Conservation (phyloP, 176 grass and related monocot species). For the Coix lacrymajobi region DNA sequence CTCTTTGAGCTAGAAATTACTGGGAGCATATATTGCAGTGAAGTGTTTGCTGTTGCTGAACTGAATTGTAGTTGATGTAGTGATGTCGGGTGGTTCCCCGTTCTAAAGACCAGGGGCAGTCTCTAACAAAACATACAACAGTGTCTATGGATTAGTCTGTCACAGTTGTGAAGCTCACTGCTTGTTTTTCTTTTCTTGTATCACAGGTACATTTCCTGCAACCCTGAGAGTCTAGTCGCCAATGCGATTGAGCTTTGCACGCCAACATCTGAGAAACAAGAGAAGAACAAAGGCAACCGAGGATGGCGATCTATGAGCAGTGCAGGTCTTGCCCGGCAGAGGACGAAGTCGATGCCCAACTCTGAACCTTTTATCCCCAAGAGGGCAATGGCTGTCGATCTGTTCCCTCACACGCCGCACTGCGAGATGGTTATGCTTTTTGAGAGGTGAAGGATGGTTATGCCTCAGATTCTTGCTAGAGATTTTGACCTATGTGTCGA, state of each 20-base stretch:
- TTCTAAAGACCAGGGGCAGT: background rate
- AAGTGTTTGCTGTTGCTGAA: background rate
- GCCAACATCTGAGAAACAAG: conserved; percentile 58
- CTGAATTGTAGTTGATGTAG: background rate
- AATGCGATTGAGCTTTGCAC: conserved; percentile 97
- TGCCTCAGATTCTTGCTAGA: background rate
- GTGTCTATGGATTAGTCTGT: background rate
- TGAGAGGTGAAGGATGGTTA: conserved; percentile 43
- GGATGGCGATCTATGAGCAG: conserved; percentile 78
- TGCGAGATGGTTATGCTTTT: conserved; percentile 98
- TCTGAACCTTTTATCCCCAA: conserved; percentile 77
- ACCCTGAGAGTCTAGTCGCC: conserved; percentile 79
- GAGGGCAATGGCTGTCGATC: conserved; percentile 86
- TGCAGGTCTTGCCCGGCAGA: conserved; percentile 65
- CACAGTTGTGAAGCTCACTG: background rate
- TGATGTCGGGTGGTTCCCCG: background rate
- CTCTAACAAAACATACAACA: background rate
- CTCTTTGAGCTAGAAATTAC: background rate
- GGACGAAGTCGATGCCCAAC: conserved; percentile 86
- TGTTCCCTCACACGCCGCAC: conserved; percentile 87
- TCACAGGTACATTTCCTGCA: conserved; percentile 93
- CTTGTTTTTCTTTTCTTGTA: background rate
- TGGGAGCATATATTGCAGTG: background rate
- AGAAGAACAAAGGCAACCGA: conserved; percentile 73
- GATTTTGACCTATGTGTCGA: background rate